Conservation (phyloP, 768 basidiomycete genomes). For the Mycena sanguinolenta region DNA sequence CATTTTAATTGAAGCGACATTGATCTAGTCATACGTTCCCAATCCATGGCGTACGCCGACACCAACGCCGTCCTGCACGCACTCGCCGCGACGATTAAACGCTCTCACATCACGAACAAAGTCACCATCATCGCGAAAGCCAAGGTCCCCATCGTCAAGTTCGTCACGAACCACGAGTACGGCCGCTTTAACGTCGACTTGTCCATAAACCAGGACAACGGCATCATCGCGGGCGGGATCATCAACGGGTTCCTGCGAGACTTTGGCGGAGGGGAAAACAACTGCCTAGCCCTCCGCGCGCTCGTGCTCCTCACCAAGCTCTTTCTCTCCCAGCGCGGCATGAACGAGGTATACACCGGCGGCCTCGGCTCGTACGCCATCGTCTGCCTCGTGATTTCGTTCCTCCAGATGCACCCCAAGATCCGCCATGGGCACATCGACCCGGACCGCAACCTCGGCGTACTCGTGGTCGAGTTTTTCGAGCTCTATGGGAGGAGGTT, state of each 20-base stretch:
- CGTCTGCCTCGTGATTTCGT: conserved; percentile 92
- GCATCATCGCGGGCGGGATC: conserved; percentile 81
- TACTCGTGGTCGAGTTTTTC: conserved; percentile 97
- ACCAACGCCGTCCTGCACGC: conserved; percentile 79
- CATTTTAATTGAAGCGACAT: conserved; percentile 77
- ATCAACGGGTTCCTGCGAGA: conserved; percentile 84
- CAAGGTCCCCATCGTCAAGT: conserved; percentile 97
- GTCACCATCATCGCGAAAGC: conserved; percentile 94
- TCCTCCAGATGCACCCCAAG: conserved; percentile 98
- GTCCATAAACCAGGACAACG: conserved; percentile 92
- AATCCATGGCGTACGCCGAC: conserved; percentile 78
- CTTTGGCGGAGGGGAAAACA: conserved; percentile 52
- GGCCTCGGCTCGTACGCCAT: conserved; percentile 96
- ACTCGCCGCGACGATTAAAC: conserved; percentile 84
- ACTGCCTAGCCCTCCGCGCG: conserved; percentile 78
- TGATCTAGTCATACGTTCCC: conserved; percentile 90
- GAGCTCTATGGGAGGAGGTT: conserved; percentile 94
- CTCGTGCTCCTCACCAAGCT: conserved; percentile 92
- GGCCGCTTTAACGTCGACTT: conserved; percentile 93
- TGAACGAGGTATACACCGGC: conserved; percentile 99
- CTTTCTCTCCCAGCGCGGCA: conserved; percentile 87
- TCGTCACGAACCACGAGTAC: conserved; percentile 73
- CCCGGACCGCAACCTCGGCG: conserved; percentile 88
- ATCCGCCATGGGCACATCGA: conserved; percentile 91
- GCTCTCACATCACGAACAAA: conserved; percentile 76